These are phyloP conservation scores for Anthracocystis setariae DNA, from an alignment of 1,284 basidiomycete genomes.

Conservation along the genomic window DNA sequence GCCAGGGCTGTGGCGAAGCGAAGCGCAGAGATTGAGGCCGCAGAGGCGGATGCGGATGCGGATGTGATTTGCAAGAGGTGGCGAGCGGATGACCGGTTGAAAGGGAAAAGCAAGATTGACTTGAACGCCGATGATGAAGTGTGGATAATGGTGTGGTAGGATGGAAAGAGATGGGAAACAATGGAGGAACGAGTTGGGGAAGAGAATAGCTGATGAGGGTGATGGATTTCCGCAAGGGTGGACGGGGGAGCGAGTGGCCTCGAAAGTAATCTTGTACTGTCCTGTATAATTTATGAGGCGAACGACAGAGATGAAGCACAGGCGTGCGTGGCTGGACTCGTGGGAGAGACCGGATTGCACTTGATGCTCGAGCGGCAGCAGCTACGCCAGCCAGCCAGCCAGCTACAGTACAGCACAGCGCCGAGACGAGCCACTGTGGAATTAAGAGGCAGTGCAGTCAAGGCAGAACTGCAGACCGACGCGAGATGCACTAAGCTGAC, in stretches of 20 bases:
- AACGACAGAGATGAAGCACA: conserved; percentile 18
- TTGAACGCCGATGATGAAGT: too few species aligned
- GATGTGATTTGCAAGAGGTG: too few species aligned
- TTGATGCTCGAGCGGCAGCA: conserved; percentile 6
- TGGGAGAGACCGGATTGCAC: conserved; percentile 12
- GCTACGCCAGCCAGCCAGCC: neutral
- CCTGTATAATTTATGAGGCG: conserved; percentile 3
- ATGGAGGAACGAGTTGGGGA: too few species aligned
- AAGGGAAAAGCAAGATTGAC: too few species aligned
- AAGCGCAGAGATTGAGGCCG: too few species aligned
- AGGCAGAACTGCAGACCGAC: conserved; percentile 7
- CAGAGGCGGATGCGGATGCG: too few species aligned
- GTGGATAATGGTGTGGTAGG: too few species aligned
- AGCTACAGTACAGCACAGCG: neutral
- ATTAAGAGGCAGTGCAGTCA: neutral
- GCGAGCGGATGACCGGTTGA: too few species aligned
- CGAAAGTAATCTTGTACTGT: conserved; percentile 2
- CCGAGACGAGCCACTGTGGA: too few species aligned
- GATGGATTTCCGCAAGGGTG: neutral
- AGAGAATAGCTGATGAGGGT: neutral
- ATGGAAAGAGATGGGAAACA: too few species aligned
- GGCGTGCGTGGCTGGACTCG: conserved; percentile 36
- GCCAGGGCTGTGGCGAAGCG: too few species aligned
- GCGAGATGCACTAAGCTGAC: conserved; percentile 18
- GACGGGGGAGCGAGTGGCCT: neutral